Conservation (phyloP, 2,329 filamentous ascomycete genomes). For the Alternaria sp. region DNA sequence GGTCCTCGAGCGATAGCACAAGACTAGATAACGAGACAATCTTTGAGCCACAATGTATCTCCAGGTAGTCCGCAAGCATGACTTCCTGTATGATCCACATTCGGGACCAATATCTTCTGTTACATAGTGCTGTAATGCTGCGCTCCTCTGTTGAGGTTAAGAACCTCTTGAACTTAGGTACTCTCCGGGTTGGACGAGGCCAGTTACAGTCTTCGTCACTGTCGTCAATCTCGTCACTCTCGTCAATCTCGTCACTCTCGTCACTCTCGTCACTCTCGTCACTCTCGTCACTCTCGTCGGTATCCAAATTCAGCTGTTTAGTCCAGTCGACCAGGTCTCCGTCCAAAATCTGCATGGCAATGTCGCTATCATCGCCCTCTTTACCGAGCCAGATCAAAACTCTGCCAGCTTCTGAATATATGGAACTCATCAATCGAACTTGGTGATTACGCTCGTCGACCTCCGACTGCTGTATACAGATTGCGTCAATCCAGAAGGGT, state of each 20-base stretch:
- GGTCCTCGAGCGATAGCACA: not conserved
- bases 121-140: not conserved
- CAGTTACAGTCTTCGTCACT: not conserved
- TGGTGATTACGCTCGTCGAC: constrained; percentile 16
- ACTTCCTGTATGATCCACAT: constrained; percentile 1
- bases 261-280: too few relatives aligned
- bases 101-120: not conserved
- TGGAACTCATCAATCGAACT: constrained; percentile 9
- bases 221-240: too few relatives aligned
- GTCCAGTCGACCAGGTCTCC: too few relatives aligned
- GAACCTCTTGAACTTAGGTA: too few relatives aligned
- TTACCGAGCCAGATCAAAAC: not conserved
- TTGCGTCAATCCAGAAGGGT: constrained; percentile 25
- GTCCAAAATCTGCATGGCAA: not conserved
- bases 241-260: too few relatives aligned
- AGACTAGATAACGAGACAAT: not conserved
- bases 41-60: not conserved
- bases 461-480: constrained; percentile 30
- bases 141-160: not conserved
- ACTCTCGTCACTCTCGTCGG: too few relatives aligned
- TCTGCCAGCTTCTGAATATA: not conserved
- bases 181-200: too few relatives aligned
- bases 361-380: not conserved
- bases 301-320: too few relatives aligned
- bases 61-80: not conserved